Conservation (phyloP, 192 early-diverging fungal genomes). For the Linderina pennispora region DNA sequence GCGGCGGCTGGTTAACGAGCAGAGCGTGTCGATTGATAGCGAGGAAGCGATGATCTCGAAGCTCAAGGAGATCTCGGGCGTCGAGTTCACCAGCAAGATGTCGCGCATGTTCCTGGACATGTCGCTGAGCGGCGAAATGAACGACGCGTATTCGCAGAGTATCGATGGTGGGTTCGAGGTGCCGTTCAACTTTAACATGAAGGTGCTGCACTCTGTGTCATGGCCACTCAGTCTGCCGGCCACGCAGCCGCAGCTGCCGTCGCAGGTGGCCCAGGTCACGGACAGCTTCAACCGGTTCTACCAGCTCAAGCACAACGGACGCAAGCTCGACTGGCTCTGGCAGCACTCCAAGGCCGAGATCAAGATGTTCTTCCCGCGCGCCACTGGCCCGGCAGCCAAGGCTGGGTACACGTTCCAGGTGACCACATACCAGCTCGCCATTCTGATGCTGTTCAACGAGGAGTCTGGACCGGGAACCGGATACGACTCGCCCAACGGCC, state of each 20-base stretch:
- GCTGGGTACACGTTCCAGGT: slow-evolving; percentile 51
- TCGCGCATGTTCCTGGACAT: slow-evolving; percentile 97
- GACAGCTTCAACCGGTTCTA: slow-evolving; percentile 86
- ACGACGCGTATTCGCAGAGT: slow-evolving; percentile 72
- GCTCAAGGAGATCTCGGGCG: slow-evolving; percentile 87
- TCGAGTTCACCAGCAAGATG: slow-evolving; percentile 92
- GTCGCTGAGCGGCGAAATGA: slow-evolving; percentile 82
- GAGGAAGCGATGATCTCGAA: slow-evolving; percentile 93
- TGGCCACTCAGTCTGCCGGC: slow-evolving; percentile 86
- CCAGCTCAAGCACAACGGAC: slow-evolving; percentile 78
- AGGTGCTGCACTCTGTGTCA: slow-evolving; percentile 78
- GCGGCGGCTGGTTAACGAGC: slow-evolving; percentile 83
- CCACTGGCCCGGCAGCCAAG: slow-evolving; percentile 67
- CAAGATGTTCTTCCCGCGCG: slow-evolving; percentile 81
- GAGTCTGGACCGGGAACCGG: slow-evolving; percentile 48
- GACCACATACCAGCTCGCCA: slow-evolving; percentile 89
- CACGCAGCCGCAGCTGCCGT: slow-evolving; percentile 79
- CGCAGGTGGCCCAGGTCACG: slow-evolving; percentile 79
- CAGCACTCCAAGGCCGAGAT: slow-evolving; percentile 88
- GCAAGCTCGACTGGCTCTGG: slow-evolving; percentile 94
- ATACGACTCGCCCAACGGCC: slow-evolving; percentile 46
- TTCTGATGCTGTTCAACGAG: slow-evolving; percentile 86
- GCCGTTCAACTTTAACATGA: slow-evolving; percentile 71
- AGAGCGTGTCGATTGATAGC: slow-evolving; percentile 85
- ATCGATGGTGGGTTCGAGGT: slow-evolving; percentile 30